Base-by-base conservation (phyloP, 148 eudicot species). In the Fagopyrum tataricum region DNA sequence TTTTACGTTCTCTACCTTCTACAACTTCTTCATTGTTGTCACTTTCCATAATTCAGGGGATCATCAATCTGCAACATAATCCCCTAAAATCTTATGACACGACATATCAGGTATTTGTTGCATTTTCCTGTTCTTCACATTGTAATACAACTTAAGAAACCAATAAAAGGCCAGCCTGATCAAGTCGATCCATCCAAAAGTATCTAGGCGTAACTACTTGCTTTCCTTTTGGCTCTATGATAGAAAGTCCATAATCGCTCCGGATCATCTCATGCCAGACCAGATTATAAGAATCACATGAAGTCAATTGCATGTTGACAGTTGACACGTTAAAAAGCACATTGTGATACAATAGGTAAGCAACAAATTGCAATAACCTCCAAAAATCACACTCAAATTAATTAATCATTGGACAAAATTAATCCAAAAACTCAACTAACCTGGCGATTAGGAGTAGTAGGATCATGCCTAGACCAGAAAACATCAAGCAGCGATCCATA, bases 391-490 rank as follows among this genome's bases (percentile, higher is more conserved):
- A 24, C 67, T 13, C 67, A 59, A 2, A 59, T 31, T 31, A 12
- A 59, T 20, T 21, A 12, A 23, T 7, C 37, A 59, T 26, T 15
- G 7, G 17, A 17, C 39, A 4, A 39, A 14, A 64, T 64, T 43
- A 37, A 39, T 64, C 15, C 40, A 61, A 15, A 26, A 24, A 10
- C 14, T 31, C 40, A 17, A 68, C 7, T 70, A 10, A 70, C 72
- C 52, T 43, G 52, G 5, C 72, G 72, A 70, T 70, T 70, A 42
- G 43, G 72, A 11, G 15, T 70, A 15, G 72, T 70, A 46, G 72
- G 72, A 21, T 70, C 72, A 70, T 70, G 51, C 72, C 49, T 43
- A 18, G 48, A 26, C 72, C 72, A 70, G 72, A 70, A 70, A 44
- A 70, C 52, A 46, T 43, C 72, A 43, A 70, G 49, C 7, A 70